These are phyloP conservation scores for Alternaria conjuncta DNA, from an alignment of 2,329 filamentous ascomycete genomes.

Conservation along the genomic window DNA sequence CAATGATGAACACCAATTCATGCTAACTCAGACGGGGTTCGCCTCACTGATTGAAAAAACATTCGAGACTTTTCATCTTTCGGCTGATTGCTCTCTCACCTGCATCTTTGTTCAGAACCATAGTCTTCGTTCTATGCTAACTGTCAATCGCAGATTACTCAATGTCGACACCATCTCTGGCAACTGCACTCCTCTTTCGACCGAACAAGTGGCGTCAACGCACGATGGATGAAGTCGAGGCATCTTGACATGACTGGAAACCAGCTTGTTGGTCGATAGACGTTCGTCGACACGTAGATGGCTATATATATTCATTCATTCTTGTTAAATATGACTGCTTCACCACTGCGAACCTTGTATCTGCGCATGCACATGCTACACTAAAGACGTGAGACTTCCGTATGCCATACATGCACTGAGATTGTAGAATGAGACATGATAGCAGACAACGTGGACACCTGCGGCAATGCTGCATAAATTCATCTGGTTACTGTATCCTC, in stretches of 20 bases:
- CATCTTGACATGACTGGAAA: neutral
- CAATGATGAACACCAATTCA: conserved; percentile 48
- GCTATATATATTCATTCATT: neutral
- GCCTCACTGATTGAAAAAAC: conserved; percentile 43
- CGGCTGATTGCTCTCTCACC: conserved; percentile 37
- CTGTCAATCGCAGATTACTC: neutral
- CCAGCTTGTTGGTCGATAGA: neutral
- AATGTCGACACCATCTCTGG: neutral
- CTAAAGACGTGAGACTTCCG: neutral
- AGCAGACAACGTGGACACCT: neutral
- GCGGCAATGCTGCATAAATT: neutral
- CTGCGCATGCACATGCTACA: too few species aligned
- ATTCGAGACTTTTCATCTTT: conserved; percentile 50
- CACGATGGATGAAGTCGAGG: neutral
- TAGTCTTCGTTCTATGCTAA: conserved; percentile 9
- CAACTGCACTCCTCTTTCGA: neutral
- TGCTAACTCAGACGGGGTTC: conserved; percentile 48
- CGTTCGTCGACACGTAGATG: neutral
- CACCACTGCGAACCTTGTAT: too few species aligned
- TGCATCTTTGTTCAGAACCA: neutral
- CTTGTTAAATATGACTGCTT: too few species aligned
- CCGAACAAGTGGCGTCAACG: neutral
- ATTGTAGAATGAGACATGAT: neutral
- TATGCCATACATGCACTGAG: neutral
- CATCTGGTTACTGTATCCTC: neutral